These are phyloP conservation scores for Tetracladium marchalianum DNA, from an alignment of 495 filamentous ascomycete genomes.

Conservation along the genomic window DNA sequence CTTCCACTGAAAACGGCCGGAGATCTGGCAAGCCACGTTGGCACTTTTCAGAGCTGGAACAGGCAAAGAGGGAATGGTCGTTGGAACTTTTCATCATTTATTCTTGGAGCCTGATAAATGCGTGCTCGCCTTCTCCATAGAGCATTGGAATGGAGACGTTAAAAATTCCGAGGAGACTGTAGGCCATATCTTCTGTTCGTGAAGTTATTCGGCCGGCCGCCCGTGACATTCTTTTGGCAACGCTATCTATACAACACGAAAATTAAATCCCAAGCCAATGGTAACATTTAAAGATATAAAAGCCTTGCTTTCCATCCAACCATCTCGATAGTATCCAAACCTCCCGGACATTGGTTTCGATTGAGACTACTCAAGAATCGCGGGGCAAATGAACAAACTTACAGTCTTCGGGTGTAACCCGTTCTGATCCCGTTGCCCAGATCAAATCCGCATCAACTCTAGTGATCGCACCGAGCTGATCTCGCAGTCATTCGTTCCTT, in stretches of 20 bases:
- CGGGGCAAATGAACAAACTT: too few relatives aligned
- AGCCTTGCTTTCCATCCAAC: neutral
- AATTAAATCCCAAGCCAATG: neutral
- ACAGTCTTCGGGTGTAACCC: neutral
- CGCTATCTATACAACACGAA: neutral
- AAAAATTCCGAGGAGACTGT: constrained; percentile 8
- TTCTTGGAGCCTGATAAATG: constrained; percentile 13
- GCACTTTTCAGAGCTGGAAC: neutral
- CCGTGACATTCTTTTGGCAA: constrained; percentile 15
- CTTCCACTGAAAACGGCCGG: neutral
- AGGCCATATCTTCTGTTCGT: constrained; percentile 18
- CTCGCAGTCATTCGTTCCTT: constrained; percentile 8
- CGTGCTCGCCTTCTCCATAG: constrained; percentile 17
- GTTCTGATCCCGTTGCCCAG: neutral
- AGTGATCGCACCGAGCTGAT: constrained; percentile 11
- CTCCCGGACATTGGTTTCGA: too few relatives aligned
- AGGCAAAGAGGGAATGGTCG: neutral
- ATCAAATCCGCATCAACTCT: constrained; percentile 8
- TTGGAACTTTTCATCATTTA: constrained; percentile 8
- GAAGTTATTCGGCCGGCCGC: constrained; percentile 10
- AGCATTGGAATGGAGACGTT: constrained; percentile 15
- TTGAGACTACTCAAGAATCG: too few relatives aligned
- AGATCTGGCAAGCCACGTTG: neutral
- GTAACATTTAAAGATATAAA: neutral
- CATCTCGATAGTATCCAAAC: neutral